These are phyloP conservation scores for Avicennia marina DNA, from an alignment of 257 asterid species.

Conservation along the genomic window DNA sequence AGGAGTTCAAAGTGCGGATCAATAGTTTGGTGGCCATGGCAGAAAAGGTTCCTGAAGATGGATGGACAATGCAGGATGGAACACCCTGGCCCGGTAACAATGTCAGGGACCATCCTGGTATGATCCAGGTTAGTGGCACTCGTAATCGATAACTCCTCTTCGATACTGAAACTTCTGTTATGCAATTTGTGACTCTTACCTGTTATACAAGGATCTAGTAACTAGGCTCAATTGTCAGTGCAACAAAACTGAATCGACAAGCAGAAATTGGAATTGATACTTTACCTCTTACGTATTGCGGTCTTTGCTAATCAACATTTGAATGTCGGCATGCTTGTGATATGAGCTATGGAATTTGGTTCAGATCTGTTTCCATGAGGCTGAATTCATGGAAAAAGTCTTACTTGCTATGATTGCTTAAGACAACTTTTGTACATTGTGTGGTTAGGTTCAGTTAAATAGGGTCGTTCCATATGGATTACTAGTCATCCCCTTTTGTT, in stretches of 20 bases:
- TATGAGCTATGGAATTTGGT: no score
- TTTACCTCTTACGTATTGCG: no score
- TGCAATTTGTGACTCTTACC: not conserved
- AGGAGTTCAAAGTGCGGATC: constrained; percentile 59
- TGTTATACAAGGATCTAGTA: no score
- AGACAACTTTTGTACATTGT: no score
- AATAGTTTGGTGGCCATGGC: constrained; percentile 51
- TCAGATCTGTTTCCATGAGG: no score
- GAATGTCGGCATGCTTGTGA: no score
- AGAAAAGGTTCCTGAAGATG: constrained; percentile 66
- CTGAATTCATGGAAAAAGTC: no score
- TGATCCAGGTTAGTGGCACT: constrained; percentile 55
- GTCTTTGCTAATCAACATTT: no score
- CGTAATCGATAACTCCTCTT: not conserved
- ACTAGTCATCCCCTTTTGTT: not conserved
- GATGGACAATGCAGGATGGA: constrained; percentile 81
- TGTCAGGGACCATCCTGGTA: constrained; percentile 72
- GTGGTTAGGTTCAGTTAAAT: no score
- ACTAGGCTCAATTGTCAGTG: not conserved
- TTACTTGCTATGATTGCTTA: no score
- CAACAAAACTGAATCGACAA: no score
- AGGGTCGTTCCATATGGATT: not conserved
- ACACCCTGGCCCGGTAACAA: constrained; percentile 76
- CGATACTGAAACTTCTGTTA: not conserved
- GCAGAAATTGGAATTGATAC: no score